These are phyloP conservation scores for Xylaria hypoxylon DNA, from an alignment of 2,329 filamentous ascomycete genomes.

Conservation along the genomic window DNA sequence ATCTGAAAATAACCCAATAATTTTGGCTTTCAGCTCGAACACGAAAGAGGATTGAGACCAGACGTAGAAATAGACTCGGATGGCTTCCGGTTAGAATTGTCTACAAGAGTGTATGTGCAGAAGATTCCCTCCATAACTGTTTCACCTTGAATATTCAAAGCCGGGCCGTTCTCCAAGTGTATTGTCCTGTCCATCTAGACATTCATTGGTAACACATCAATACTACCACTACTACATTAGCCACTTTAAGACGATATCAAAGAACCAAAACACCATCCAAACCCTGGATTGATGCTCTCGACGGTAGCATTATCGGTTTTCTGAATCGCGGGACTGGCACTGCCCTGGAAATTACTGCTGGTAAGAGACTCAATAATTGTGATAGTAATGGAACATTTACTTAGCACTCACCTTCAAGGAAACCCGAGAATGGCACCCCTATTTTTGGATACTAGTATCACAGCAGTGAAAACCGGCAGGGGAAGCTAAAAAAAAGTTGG, in stretches of 20 bases:
- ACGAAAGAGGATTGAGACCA: neutral
- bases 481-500: slow-evolving; percentile 7
- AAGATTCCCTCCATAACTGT: no score
- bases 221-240: neutral
- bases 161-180: no score
- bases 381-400: neutral
- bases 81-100: neutral
- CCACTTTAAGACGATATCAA: neutral
- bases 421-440: neutral
- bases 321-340: slow-evolving; percentile 5
- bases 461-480: slow-evolving; percentile 11
- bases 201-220: neutral
- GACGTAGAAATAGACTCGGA: neutral
- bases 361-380: neutral
- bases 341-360: neutral
- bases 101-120: neutral
- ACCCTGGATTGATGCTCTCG: neutral
- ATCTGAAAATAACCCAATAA: neutral
- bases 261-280: neutral
- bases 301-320: slow-evolving; percentile 12
- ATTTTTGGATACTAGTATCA: slow-evolving; percentile 7
- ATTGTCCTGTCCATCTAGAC: neutral
- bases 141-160: neutral
- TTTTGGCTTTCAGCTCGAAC: neutral
- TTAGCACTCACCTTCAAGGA: neutral